These are phyloP conservation scores for Leccinum angustisporum DNA, from an alignment of 1,284 basidiomycete genomes.

Conservation along the genomic window DNA sequence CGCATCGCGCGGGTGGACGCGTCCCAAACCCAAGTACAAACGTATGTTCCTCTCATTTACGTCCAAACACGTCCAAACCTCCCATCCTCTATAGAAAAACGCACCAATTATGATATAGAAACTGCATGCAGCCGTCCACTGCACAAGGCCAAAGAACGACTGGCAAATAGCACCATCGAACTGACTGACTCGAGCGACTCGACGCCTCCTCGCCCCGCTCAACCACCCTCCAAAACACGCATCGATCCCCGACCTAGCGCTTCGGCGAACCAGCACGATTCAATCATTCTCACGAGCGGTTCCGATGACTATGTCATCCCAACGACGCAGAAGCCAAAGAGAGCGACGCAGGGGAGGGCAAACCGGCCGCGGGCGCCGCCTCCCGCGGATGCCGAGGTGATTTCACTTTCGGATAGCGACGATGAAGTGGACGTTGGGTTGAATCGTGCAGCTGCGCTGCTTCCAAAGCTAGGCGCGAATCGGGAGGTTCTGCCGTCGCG, in stretches of 20 bases:
- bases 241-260: background rate
- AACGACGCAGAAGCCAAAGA: background rate
- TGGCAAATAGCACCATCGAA: conserved; percentile 9
- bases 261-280: conserved; percentile 10
- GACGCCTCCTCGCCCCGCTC: conserved; percentile 2
- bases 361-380: conserved; percentile 7
- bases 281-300: conserved; percentile 27
- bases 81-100: conserved; percentile 15
- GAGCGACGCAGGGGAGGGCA: conserved; percentile 1
- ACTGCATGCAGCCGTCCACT: conserved; percentile 17
- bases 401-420: conserved; percentile 32
- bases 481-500: background rate
- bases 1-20: conserved; percentile 17
- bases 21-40: conserved; percentile 15
- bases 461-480: background rate
- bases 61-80: background rate
- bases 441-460: background rate
- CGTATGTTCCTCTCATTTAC: conserved; percentile 15
- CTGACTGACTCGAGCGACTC: conserved; percentile 23
- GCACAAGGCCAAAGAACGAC: conserved; percentile 12
- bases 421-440: conserved; percentile 5
- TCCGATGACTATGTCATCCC: conserved; percentile 18
- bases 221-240: background rate
- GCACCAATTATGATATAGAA: conserved; percentile 12
- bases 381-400: conserved; percentile 24